Conservation (phyloP, 305 asterid genomes). For the Euphrasia arctica region DNA sequence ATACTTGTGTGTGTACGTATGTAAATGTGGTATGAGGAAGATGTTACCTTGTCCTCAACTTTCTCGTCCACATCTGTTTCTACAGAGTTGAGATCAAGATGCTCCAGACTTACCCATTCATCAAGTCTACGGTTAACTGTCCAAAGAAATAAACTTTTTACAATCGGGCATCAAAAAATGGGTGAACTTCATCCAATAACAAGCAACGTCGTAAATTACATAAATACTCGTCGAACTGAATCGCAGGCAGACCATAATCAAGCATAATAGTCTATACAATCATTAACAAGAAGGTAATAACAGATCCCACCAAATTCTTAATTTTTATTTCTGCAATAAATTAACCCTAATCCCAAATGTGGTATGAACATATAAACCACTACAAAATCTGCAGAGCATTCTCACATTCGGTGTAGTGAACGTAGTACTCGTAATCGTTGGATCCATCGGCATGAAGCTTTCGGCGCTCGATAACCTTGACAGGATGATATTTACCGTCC, state of each 20-base stretch:
- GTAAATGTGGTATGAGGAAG: not conserved
- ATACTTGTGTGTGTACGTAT: not conserved
- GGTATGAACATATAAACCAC: slow-evolving; percentile 4
- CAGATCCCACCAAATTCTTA: not conserved
- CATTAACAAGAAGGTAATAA: not conserved
- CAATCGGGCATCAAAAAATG: slow-evolving; percentile 15
- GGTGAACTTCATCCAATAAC: slow-evolving; percentile 18
- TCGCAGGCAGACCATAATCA: too few relatives aligned
- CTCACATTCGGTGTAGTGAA: slow-evolving; percentile 97
- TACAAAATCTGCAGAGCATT: slow-evolving; percentile 8
- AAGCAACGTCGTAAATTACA: not conserved
- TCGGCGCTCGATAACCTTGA: slow-evolving; percentile 95
- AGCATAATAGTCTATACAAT: not conserved
- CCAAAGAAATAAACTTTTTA: slow-evolving; percentile 21
- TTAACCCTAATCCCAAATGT: slow-evolving; percentile 20
- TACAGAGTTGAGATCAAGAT: slow-evolving; percentile 93
- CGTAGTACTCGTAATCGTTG: slow-evolving; percentile 89
- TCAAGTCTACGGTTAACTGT: slow-evolving; percentile 96
- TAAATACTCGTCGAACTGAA: too few relatives aligned
- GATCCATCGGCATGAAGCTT: slow-evolving; percentile 50
- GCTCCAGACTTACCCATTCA: slow-evolving; percentile 95
- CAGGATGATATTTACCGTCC: slow-evolving; percentile 85
- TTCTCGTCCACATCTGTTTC: slow-evolving; percentile 97
- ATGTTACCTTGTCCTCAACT: slow-evolving; percentile 91
- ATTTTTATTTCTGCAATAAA: not conserved